Evolutionary conservation across 2,329 filamentous ascomycete species (phyloP).

Genomic region (Neonectria punicea): DNA sequence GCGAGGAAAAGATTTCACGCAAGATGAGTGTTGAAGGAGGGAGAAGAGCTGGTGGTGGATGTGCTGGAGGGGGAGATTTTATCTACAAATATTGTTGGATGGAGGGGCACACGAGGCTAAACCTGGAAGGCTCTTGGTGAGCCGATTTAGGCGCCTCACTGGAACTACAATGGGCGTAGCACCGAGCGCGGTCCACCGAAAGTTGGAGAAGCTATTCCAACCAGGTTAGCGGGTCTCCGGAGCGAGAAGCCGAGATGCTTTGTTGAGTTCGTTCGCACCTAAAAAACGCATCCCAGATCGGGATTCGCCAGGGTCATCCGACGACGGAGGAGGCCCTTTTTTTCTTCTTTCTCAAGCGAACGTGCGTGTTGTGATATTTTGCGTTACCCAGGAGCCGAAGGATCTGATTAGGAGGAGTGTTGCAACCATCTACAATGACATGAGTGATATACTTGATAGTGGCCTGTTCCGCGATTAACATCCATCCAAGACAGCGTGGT

Average conservation of each 20-base stretch:
- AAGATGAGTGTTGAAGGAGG: background rate
- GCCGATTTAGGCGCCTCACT: constrained; percentile 1
- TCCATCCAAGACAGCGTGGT: background rate
- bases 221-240: background rate
- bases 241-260: background rate
- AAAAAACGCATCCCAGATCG: background rate
- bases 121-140: constrained; percentile 4
- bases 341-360: background rate
- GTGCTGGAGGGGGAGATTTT: background rate
- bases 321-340: background rate
- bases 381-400: background rate
- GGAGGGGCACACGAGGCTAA: constrained; percentile 4
- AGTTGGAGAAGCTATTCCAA: constrained; percentile 10
- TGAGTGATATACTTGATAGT: background rate
- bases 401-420: background rate
- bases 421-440: background rate
- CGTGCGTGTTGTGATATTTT: background rate
- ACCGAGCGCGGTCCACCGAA: background rate
- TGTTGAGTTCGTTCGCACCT: background rate
- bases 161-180: background rate
- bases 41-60: background rate
- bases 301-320: background rate
- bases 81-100: background rate
- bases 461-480: background rate
- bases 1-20: background rate